Conservation (phyloP, 2,329 filamentous ascomycete species). For the Metarhizium album region DNA sequence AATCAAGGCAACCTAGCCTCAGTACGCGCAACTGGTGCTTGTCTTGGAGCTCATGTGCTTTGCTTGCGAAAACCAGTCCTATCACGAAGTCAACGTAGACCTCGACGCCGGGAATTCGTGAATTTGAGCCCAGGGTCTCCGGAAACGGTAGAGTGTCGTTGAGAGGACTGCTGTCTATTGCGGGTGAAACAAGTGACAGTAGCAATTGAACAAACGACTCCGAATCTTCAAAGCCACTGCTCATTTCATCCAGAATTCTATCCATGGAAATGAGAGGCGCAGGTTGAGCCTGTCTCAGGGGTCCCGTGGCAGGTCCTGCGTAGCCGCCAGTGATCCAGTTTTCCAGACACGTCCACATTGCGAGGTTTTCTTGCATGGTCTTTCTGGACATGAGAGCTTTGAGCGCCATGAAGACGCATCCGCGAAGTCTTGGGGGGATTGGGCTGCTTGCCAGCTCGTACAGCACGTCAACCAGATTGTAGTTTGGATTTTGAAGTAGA, state of each 20-base stretch:
- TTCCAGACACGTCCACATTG: slow-evolving; percentile 74
- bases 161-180: slow-evolving; percentile 47
- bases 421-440: slow-evolving; percentile 66
- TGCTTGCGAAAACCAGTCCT: slow-evolving; percentile 63
- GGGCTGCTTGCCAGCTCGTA: slow-evolving; percentile 69
- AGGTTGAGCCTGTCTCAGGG: slow-evolving; percentile 21
- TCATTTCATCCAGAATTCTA: slow-evolving; percentile 62
- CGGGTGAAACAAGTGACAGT: slow-evolving; percentile 58
- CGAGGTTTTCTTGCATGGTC: slow-evolving; percentile 50
- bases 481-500: slow-evolving; percentile 54
- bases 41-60: slow-evolving; percentile 53
- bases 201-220: slow-evolving; percentile 75
- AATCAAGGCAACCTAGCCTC: slow-evolving; percentile 71
- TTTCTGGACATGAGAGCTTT: slow-evolving; percentile 68
- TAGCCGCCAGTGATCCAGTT: slow-evolving; percentile 62
- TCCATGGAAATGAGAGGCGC: slow-evolving; percentile 40
- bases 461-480: slow-evolving; percentile 62
- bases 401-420: slow-evolving; percentile 73
- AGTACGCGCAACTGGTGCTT: slow-evolving; percentile 61
- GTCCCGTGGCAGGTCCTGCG: slow-evolving; percentile 23
- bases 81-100: slow-evolving; percentile 87
- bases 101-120: slow-evolving; percentile 73
- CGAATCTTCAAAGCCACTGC: slow-evolving; percentile 72
- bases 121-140: slow-evolving; percentile 67
- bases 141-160: slow-evolving; percentile 78